Conservation (phyloP, 495 filamentous ascomycete genomes). For the Xylaria longipes region DNA sequence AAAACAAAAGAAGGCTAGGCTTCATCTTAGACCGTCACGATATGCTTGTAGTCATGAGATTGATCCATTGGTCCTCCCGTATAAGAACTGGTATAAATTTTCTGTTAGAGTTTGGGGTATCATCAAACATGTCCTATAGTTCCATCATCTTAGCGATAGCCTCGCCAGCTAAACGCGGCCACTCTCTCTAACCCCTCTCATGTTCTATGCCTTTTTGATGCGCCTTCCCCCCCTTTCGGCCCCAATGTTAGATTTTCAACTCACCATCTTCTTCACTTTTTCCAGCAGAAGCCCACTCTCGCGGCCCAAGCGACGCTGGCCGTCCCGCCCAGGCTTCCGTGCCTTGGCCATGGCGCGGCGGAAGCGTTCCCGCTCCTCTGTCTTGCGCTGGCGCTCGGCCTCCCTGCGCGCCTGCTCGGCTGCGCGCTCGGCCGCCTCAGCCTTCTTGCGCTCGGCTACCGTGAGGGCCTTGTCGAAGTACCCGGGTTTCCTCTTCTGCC, state of each 20-base stretch:
- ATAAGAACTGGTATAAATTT: neutral
- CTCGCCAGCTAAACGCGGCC: neutral
- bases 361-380: conserved; percentile 67
- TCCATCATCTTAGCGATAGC: neutral
- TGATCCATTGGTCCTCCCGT: neutral
- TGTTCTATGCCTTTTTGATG: neutral
- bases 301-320: conserved; percentile 81
- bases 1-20: neutral
- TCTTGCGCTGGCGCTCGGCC: conserved; percentile 58
- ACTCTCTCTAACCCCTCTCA: neutral
- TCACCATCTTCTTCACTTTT: conserved; percentile 77
- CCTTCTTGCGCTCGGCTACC: conserved; percentile 68
- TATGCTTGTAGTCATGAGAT: neutral
- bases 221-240: neutral
- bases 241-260: conserved; percentile 24
- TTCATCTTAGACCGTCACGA: neutral
- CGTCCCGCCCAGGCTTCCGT: conserved; percentile 73
- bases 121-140: neutral
- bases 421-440: conserved; percentile 66
- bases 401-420: conserved; percentile 63
- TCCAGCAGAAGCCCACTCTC: conserved; percentile 85
- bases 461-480: conserved; percentile 80
- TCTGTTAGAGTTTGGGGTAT: conserved; percentile 1
- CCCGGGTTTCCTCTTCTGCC: conserved; percentile 59
- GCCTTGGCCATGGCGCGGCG: conserved; percentile 78